Evolutionary conservation across 108 stramenopile species (phyloP), one percentile per base, ranked within the genome.

Genomic region (Schizochytrium sp.): DNA sequence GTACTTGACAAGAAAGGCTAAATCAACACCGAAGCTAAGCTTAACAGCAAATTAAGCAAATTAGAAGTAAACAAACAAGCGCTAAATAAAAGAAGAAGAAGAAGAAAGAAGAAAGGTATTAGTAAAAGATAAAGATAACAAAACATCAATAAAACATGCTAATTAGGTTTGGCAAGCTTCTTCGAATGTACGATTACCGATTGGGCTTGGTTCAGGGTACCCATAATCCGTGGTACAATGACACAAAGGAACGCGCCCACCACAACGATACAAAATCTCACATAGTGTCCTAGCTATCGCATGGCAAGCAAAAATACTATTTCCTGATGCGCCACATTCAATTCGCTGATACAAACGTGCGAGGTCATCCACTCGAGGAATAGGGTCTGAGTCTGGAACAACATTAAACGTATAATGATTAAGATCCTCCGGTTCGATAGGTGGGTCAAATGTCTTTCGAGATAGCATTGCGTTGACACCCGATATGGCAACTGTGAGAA

Each of bases 391-490:
- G 42, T 95, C 93, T 12, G 96, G 96, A n/a, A 96, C 92, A 61
- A 96, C 93, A 90, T 96, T 96, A 83, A 95, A 96, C 42, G 93
- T 93, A 64, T 95, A 92, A 19, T 91, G 50, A 61, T 96, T 91
- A 7, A 96, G 72, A 38, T 89, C 88, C 3, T 95, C 94, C 60
- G 57, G 42, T 38, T 91, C 89, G 17, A 96, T 73, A 0, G 92
- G 94, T 19, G 96, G 96, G 40, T 95, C 88, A 57, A 96, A 93
- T 19, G 94, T 83, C 38, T 89, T 61, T 38, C 96, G 89, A 69
- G 94, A 89, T 2, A 96, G 87, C 90, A 90, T 88, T 10, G 95
- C 94, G 59, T 95, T 95, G 5, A 94, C 93, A n/a, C 95, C 96
- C 12, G 95, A 95, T 7, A 96, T 91, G 3, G 90, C 95, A 38